Percentiles rank a stretch among this genome's conserved stretches.
Evolutionary conservation across 352 stramenopile species (phyloP).

Genomic region (Pythium guiyangense): DNA sequence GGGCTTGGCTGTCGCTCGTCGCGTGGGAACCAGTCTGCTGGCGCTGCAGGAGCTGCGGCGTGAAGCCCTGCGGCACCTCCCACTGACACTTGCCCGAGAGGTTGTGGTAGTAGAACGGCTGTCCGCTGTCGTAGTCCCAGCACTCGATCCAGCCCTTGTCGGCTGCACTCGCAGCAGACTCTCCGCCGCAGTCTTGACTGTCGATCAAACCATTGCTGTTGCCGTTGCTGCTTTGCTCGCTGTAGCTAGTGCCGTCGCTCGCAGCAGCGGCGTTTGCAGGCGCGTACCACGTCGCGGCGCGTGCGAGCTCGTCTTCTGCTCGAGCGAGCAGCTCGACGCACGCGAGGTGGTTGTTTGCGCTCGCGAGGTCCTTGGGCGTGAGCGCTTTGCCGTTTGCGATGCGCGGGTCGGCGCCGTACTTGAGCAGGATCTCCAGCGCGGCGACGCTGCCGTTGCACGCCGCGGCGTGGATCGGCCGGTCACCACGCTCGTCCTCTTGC

Average conservation of each 20-base stretch:
- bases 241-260: no score
- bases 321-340: conserved; percentile 40
- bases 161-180: conserved; percentile 62
- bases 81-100: no score
- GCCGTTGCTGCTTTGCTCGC: no score
- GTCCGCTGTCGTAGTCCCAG: no score
- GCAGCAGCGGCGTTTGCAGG: conserved; percentile 35
- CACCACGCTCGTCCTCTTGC: conserved; percentile 47
- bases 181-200: not conserved
- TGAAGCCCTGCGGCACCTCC: conserved; percentile 36
- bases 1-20: not conserved
- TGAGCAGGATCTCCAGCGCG: conserved; percentile 37
- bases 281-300: conserved; percentile 42
- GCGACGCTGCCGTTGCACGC: conserved; percentile 52
- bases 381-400: conserved; percentile 39
- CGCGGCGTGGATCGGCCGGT: conserved; percentile 55
- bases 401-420: conserved; percentile 45
- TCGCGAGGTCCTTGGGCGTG: conserved; percentile 50
- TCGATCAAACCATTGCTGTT: conserved; percentile 11
- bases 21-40: not conserved
- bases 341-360: no score
- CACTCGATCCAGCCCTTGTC: no score
- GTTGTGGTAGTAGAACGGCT: no score
- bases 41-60: conserved; percentile 17
- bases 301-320: conserved; percentile 40